Conservation (phyloP, 106 monocot genomes). For the Apostasia ramifera region DNA sequence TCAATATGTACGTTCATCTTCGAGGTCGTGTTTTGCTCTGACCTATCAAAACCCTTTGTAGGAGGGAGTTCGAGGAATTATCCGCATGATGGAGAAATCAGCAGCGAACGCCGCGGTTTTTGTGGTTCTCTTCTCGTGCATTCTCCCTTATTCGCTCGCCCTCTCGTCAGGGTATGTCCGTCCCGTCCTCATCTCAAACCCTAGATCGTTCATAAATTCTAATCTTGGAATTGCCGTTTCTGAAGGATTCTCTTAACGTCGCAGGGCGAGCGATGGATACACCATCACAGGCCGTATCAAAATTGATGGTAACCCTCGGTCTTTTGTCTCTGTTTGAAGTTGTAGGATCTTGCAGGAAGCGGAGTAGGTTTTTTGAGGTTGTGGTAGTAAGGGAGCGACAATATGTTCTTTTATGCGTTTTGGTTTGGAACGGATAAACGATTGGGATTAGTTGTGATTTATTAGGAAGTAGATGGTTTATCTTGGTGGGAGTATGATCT, state of each 20-base stretch:
- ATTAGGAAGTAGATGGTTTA: too few relatives aligned
- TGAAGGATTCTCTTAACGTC: background rate
- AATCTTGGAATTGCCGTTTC: background rate
- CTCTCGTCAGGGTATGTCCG: slow-evolving; percentile 8
- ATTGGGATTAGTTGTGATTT: too few relatives aligned
- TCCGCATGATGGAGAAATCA: slow-evolving; percentile 16
- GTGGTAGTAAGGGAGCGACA: background rate
- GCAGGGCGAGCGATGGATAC: slow-evolving; percentile 47
- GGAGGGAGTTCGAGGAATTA: background rate
- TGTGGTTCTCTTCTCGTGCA: slow-evolving; percentile 7
- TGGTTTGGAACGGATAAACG: too few relatives aligned
- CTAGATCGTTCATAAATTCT: background rate
- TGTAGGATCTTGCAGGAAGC: background rate
- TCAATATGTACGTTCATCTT: too few relatives aligned
- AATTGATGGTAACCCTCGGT: slow-evolving; percentile 27
- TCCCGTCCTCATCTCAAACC: background rate
- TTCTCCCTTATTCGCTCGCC: slow-evolving; percentile 17
- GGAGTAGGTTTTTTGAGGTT: background rate
- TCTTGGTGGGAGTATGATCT: too few relatives aligned
- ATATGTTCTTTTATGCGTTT: background rate
- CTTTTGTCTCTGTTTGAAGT: background rate
- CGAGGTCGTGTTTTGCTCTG: background rate
- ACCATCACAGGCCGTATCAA: slow-evolving; percentile 54
- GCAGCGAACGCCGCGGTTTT: slow-evolving; percentile 1
- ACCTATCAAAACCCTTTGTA: background rate